A percentile compares a stretch with the other conserved stretches of the same genome.
Conservation (phyloP, 2,329 filamentous ascomycete species). For the Tolypocladium tropicale region DNA sequence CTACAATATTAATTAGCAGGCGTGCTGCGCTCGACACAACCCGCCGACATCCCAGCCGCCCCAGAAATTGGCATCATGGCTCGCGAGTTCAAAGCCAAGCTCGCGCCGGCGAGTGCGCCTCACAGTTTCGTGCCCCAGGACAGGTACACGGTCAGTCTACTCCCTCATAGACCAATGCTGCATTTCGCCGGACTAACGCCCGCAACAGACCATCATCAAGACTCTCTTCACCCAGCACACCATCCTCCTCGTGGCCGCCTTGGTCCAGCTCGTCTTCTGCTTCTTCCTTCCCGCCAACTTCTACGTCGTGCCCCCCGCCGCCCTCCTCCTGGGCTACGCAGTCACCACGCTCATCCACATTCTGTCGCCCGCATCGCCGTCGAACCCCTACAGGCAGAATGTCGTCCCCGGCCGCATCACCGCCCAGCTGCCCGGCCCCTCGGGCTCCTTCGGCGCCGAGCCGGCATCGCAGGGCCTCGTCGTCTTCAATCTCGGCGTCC, state of each 20-base stretch:
- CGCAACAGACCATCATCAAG: constrained; percentile 13
- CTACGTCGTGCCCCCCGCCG: constrained; percentile 21
- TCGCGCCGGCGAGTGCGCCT: constrained; percentile 12
- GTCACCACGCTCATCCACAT: constrained; percentile 18
- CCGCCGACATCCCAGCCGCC: not conserved
- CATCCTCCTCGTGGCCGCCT: constrained; percentile 21
- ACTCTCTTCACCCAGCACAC: constrained; percentile 22
- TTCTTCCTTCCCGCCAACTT: constrained; percentile 21
- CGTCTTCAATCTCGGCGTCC: constrained; percentile 34
- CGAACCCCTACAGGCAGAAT: constrained; percentile 8
- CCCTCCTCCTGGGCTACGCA: constrained; percentile 18
- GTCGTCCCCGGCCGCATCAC: constrained; percentile 22
- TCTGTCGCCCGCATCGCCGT: constrained; percentile 1
- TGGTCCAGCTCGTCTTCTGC: constrained; percentile 22
- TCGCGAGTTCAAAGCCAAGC: constrained; percentile 12
- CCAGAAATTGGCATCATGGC: not conserved
- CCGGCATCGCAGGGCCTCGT: constrained; percentile 22
- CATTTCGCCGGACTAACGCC: not conserved
- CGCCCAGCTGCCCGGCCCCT: constrained; percentile 18
- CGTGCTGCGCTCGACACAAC: too few species aligned
- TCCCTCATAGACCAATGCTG: not conserved
- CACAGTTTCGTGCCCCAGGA: not conserved
- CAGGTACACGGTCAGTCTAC: not conserved
- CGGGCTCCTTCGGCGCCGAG: constrained; percentile 14
- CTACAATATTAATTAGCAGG: too few species aligned